Evolutionary conservation across 108 stramenopile genomes (phyloP), one percentile per base, ranked within the genome.

Genomic region (Cyclotella sp.): DNA sequence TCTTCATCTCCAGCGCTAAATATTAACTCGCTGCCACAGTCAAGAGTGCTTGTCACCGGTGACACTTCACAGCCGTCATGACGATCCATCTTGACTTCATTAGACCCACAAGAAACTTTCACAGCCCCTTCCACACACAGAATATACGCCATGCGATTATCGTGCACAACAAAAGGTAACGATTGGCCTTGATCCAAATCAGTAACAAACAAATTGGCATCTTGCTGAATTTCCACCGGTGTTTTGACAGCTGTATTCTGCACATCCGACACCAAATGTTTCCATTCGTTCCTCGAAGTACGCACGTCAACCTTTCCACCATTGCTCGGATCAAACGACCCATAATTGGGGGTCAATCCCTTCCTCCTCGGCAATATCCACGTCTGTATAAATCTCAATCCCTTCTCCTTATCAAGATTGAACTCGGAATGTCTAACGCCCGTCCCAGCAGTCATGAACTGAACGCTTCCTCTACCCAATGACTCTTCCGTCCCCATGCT

Each of bases 371-470:
- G 90, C 5, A 79, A 66, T 62, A 95, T 89, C 95, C 95, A 95
- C 42, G 89, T 92, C 69, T 95, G 92, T 58, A 95, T 92, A 77
- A 95, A 95, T 24, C 92, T 62, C 49, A 95, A 67, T 0, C 87
- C 90, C 63, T 70, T 81, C 27, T 83, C 87, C 41, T 84, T 68
- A 27, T 71, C 47, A 11, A 71, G 42, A 76, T 95, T 95, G 55
- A 69, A 77, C 77, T 95, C 95, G 4, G 83, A 85, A 74, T 95
- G 95, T 13, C 74, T 46, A 5, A 95, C 80, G 41, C 95, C 95
- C 22, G 47, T 71, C 24, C 95, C 95, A 12, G 95, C 91, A 41
- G 90, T 88, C 89, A 90, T 91, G 77, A 92, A 95, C 84, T 95
- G 93, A 46, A 91, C 85, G 43, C 75, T 75, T 21, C 92, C 93